These are phyloP conservation scores for Rhodotorula sp. DNA, from an alignment of 1,284 basidiomycete species.

Conservation along the genomic window DNA sequence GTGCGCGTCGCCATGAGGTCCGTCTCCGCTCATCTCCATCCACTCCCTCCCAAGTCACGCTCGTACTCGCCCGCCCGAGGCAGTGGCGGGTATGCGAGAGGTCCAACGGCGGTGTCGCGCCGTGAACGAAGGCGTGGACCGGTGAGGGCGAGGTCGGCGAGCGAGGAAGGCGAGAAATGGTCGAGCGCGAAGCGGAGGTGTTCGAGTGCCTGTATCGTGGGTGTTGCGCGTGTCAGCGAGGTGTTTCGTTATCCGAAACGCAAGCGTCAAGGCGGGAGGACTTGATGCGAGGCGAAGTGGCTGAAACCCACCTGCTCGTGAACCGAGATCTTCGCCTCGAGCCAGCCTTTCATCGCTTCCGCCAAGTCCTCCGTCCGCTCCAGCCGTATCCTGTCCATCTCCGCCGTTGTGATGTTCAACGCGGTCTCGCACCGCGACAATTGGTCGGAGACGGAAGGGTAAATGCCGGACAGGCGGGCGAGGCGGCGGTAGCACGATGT, in stretches of 20 bases:
- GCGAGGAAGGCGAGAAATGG: slow-evolving; percentile 20
- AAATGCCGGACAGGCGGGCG: slow-evolving; percentile 3
- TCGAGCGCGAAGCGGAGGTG: slow-evolving; percentile 26
- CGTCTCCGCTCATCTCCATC: too few relatives aligned
- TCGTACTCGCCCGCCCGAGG: neutral
- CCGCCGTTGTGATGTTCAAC: slow-evolving; percentile 79
- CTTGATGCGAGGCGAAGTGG: too few relatives aligned
- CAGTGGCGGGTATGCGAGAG: neutral
- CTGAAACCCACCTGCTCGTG: slow-evolving; percentile 20
- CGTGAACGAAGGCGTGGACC: slow-evolving; percentile 32
- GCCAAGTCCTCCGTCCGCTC: slow-evolving; percentile 42
- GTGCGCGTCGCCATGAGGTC: slow-evolving; percentile 6
- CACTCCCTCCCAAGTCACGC: neutral
- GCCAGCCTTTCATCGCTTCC: slow-evolving; percentile 1
- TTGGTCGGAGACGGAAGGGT: slow-evolving; percentile 51
- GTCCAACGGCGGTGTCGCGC: slow-evolving; percentile 6
- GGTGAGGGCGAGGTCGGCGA: slow-evolving; percentile 27
- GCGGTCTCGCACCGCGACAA: slow-evolving; percentile 78
- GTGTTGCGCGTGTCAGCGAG: too few relatives aligned
- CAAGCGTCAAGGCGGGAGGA: too few relatives aligned
- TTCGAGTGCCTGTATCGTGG: slow-evolving; percentile 8
- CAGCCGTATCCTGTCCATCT: slow-evolving; percentile 61
- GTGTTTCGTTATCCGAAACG: too few relatives aligned
- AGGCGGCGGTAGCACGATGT: slow-evolving; percentile 43
- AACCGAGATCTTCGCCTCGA: slow-evolving; percentile 21